Evolutionary conservation across 2,329 filamentous ascomycete species (phyloP).

Genomic region (Oidium heveae): DNA sequence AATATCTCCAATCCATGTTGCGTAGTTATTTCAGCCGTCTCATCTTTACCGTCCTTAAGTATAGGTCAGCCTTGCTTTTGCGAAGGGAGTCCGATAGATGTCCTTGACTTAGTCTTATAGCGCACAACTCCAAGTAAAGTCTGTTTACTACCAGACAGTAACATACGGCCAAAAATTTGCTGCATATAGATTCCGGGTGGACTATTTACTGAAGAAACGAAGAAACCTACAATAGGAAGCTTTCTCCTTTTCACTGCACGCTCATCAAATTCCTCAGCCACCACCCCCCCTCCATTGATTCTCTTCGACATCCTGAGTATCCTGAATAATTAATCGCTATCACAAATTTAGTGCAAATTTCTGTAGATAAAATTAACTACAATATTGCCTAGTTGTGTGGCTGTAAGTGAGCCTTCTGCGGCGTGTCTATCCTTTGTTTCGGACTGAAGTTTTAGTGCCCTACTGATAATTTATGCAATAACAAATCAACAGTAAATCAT

Average conservation of each 20-base stretch:
- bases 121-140: background rate
- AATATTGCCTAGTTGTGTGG: background rate
- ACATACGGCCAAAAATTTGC: background rate
- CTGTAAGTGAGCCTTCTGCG: too few relatives aligned
- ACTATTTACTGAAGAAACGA: background rate
- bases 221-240: constrained; percentile 25
- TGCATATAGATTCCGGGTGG: background rate
- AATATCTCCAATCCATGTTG: constrained; percentile 49
- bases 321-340: background rate
- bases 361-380: background rate
- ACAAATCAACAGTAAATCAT: too few relatives aligned
- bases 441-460: too few relatives aligned
- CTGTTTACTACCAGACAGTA: constrained; percentile 1
- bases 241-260: constrained; percentile 32
- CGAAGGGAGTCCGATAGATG: background rate
- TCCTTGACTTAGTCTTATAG: background rate
- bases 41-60: constrained; percentile 15
- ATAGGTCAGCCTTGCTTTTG: constrained; percentile 11
- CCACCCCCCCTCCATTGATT: constrained; percentile 18
- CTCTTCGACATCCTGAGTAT: constrained; percentile 21
- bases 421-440: too few relatives aligned
- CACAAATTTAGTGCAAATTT: background rate
- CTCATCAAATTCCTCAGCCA: constrained; percentile 23
- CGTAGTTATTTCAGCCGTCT: constrained; percentile 43
- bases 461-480: too few relatives aligned